Conservation (phyloP, 1,284 basidiomycete species). For the Trichosporon sp. region DNA sequence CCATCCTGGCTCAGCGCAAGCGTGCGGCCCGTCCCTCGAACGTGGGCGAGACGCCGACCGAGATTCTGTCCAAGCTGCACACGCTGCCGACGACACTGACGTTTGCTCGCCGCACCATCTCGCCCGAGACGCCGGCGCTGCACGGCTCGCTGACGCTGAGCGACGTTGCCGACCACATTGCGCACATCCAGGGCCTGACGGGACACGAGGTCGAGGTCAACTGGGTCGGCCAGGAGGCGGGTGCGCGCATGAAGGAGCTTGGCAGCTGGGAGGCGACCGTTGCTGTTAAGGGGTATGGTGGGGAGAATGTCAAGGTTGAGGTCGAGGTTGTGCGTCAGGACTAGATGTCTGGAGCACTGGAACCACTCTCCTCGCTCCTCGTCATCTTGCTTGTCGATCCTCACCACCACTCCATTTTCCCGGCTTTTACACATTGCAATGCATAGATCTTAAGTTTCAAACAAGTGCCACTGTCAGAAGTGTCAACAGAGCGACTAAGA, state of each 20-base stretch:
- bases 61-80: constrained; percentile 24
- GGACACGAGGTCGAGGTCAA: constrained; percentile 22
- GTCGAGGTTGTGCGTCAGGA: constrained; percentile 18
- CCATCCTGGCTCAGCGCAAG: background rate
- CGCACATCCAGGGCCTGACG: constrained; percentile 18
- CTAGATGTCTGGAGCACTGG: too few species aligned
- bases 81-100: constrained; percentile 22
- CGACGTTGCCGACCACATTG: constrained; percentile 28
- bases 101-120: constrained; percentile 32
- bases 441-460: constrained; percentile 3
- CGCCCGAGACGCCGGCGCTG: constrained; percentile 24
- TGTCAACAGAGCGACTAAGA: too few species aligned
- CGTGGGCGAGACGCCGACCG: constrained; percentile 15
- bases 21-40: background rate
- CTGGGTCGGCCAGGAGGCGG: constrained; percentile 26
- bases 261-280: constrained; percentile 25
- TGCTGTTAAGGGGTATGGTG: constrained; percentile 21
- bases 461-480: too few species aligned
- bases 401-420: background rate
- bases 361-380: too few species aligned
- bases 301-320: constrained; percentile 25
- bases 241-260: constrained; percentile 35
- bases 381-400: too few species aligned
- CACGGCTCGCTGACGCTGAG: constrained; percentile 37
- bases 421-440: background rate